Base-by-base conservation (phyloP, 305 asterid species). In the Fraxinus nigra region DNA sequence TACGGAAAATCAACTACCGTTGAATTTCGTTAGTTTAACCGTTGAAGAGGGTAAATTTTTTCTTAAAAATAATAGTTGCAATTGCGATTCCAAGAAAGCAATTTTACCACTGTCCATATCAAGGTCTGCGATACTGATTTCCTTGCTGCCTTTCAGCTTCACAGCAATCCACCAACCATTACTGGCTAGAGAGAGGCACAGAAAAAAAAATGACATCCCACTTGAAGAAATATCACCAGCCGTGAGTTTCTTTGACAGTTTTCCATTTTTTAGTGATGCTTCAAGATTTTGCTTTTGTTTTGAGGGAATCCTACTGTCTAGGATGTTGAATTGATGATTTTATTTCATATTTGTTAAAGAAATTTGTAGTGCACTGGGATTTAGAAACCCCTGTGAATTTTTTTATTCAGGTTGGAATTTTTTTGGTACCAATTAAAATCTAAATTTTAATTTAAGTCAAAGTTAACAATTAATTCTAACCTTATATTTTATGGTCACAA, bases 121-220 rank as follows among this genome's bases (percentile, higher is more conserved):
- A 3, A 92, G 98, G 91, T 88, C 93, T 72, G 88, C 85, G 28
- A 51, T 91, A 90, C 86, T 92, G 83, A 84, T 92, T 35, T 90
- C 95, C 70, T 91, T 91, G 76, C 78, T 90, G 38, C 97, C 97
- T 51, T 80, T 92, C 3, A 67, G 86, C 86, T 74, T 89, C 7
- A 67, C 79, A 56, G 89, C 89, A 54, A 84, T 89, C 22, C 92
- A 94, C 30, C 92, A 88, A 18, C 79, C 93, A 65, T 87, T 86
- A 86, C 89, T 89, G 65, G 99, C 99, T 54, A 91, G 99, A 87
- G 98, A 94, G 86, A 88, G 97, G 87, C 97, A 98, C 85, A 94
- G 63, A 87, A 91, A 89, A 87, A 95, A 89, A 32, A 32, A 32
- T 88, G 84, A 6, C 18, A 92, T 95, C 84, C 96, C 98, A 16